A percentile compares a stretch with the other conserved stretches of the same genome.
Evolutionary conservation across 2,329 filamentous ascomycete genomes (phyloP).

Genomic region (Epichloe gansuensis): DNA sequence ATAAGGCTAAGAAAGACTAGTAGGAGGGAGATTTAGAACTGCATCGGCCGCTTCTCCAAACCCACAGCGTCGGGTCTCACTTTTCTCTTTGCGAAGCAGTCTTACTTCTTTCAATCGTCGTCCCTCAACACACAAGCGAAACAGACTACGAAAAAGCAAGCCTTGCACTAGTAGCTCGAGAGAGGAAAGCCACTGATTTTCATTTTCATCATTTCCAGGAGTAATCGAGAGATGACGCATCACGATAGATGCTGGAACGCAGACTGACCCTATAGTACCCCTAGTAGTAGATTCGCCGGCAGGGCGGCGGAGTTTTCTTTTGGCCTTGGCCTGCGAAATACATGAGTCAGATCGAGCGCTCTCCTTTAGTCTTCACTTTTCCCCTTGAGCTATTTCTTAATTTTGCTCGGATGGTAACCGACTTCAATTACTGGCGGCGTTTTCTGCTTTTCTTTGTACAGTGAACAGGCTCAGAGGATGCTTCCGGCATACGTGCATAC

Average conservation of each 20-base stretch:
- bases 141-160: not conserved
- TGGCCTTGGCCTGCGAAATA: not conserved
- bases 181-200: not conserved
- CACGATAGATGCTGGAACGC: constrained; percentile 2
- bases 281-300: not conserved
- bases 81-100: not conserved
- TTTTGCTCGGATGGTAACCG: not conserved
- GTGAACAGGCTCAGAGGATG: too few relatives aligned
- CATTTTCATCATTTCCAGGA: not conserved
- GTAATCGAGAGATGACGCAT: not conserved
- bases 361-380: not conserved
- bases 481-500: not conserved
- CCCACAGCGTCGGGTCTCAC: not conserved
- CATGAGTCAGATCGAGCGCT: not conserved
- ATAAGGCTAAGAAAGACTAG: not conserved
- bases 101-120: not conserved
- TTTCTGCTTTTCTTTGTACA: not conserved
- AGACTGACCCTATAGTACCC: not conserved
- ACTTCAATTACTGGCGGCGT: not conserved
- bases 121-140: not conserved
- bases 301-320: not conserved
- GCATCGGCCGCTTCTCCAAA: not conserved
- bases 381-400: not conserved
- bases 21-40: not conserved
- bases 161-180: not conserved